Evolutionary conservation across 108 stramenopile species (phyloP).

Genomic region (Cyclotella choctawhatcheeana): DNA sequence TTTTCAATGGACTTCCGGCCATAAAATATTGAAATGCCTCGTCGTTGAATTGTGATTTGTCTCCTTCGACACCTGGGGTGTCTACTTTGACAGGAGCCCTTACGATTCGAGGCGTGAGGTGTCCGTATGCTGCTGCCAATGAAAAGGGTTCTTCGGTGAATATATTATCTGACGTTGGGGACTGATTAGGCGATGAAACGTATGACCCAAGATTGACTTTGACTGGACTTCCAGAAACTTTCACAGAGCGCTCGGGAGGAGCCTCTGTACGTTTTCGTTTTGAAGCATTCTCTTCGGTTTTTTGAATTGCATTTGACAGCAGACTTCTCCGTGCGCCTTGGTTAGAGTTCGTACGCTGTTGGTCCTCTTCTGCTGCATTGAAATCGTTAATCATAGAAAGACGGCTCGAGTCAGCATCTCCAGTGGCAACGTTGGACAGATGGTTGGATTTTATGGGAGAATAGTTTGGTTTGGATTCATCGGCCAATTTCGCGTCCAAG

Average conservation of each 20-base stretch:
- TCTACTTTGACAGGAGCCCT: slow-evolving; percentile 1
- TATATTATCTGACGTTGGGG: slow-evolving; percentile 7
- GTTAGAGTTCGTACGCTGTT: background rate
- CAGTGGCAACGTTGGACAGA: slow-evolving; percentile 15
- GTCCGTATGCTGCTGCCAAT: slow-evolving; percentile 19
- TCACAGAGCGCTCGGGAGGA: background rate
- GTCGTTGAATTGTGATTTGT: slow-evolving; percentile 1
- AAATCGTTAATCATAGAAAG: slow-evolving; percentile 34
- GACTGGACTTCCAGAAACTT: slow-evolving; percentile 35
- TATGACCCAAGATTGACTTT: slow-evolving; percentile 18
- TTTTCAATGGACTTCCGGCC: slow-evolving; percentile 19
- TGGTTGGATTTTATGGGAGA: slow-evolving; percentile 30
- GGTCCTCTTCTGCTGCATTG: background rate
- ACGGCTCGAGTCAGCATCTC: slow-evolving; percentile 25
- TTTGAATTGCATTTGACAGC: slow-evolving; percentile 36
- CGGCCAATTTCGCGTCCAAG: slow-evolving; percentile 22
- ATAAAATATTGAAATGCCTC: slow-evolving; percentile 47
- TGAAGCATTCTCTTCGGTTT: slow-evolving; percentile 22
- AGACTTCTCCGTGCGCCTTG: slow-evolving; percentile 26
- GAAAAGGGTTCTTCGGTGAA: slow-evolving; percentile 21
- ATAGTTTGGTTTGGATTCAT: slow-evolving; percentile 8
- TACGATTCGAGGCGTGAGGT: slow-evolving; percentile 18
- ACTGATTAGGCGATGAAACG: slow-evolving; percentile 2
- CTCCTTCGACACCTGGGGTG: background rate
- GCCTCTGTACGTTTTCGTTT: slow-evolving; percentile 6